Percentiles rank a stretch among this genome's conserved stretches.
These are phyloP conservation scores for Pleurotus sapidus DNA, from an alignment of 768 basidiomycete genomes.

Conservation along the genomic window DNA sequence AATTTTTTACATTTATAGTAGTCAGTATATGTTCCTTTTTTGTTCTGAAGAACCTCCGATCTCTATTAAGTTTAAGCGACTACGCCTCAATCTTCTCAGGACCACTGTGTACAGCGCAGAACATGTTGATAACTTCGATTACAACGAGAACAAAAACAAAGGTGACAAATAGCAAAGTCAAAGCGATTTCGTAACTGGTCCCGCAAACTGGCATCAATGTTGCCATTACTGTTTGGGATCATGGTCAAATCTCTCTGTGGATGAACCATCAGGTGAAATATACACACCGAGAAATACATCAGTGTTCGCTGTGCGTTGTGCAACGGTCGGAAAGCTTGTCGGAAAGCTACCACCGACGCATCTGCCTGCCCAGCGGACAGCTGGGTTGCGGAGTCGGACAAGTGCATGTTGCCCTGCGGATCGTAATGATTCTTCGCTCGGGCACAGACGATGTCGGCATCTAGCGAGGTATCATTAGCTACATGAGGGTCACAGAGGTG, in stretches of 20 bases:
- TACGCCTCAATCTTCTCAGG: too few species aligned
- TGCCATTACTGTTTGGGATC: too few species aligned
- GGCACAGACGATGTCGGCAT: slow-evolving; percentile 44
- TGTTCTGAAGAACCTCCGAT: too few species aligned
- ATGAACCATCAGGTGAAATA: neutral
- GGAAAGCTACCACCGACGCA: slow-evolving; percentile 44
- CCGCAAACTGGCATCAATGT: too few species aligned
- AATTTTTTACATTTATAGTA: neutral
- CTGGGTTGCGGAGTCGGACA: slow-evolving; percentile 58
- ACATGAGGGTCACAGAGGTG: neutral
- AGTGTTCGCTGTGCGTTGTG: slow-evolving; percentile 44
- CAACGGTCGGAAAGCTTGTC: slow-evolving; percentile 52
- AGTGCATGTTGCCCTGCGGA: slow-evolving; percentile 51
- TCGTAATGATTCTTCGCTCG: slow-evolving; percentile 82
- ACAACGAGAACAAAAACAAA: too few species aligned
- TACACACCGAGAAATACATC: slow-evolving; percentile 61
- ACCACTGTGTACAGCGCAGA: too few species aligned
- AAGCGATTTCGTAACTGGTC: too few species aligned
- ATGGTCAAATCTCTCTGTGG: too few species aligned
- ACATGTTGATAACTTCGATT: too few species aligned
- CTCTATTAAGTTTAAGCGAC: too few species aligned
- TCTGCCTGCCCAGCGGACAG: slow-evolving; percentile 37
- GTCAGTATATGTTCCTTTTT: neutral
- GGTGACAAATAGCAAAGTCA: too few species aligned
- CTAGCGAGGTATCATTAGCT: neutral